Percentiles rank a stretch among this genome's conserved stretches.
Evolutionary conservation across 805 yeast genomes (phyloP).

Genomic region (Saccharomycopsis babjevae): DNA sequence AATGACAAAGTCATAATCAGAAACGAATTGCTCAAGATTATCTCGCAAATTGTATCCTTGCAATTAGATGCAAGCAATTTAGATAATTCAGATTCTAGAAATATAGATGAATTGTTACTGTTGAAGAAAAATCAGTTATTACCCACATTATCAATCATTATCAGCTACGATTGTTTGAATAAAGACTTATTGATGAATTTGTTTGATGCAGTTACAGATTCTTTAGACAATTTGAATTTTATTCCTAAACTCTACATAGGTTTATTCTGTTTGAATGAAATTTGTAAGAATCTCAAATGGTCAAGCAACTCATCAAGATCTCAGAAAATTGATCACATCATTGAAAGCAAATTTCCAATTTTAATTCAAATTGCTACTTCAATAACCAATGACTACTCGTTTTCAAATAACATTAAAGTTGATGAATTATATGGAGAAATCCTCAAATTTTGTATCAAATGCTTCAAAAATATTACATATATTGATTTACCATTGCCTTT

Average conservation of each 20-base stretch:
- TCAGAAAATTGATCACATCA: slow-evolving; percentile 41
- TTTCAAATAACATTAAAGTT: slow-evolving; percentile 26
- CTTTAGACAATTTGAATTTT: slow-evolving; percentile 8
- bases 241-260: slow-evolving; percentile 46
- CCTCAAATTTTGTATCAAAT: slow-evolving; percentile 61
- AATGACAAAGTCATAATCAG: slow-evolving; percentile 63
- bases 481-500: slow-evolving; percentile 60
- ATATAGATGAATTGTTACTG: slow-evolving; percentile 4
- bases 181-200: not conserved
- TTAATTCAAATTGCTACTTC: slow-evolving; percentile 57
- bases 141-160: slow-evolving; percentile 44
- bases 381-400: slow-evolving; percentile 25
- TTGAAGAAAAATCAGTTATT: slow-evolving; percentile 30
- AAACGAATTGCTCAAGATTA: slow-evolving; percentile 40
- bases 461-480: slow-evolving; percentile 67
- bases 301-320: slow-evolving; percentile 43
- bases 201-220: not conserved
- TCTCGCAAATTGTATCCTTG: slow-evolving; percentile 21
- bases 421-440: slow-evolving; percentile 51
- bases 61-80: not conserved
- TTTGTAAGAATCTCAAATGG: slow-evolving; percentile 67
- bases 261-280: slow-evolving; percentile 56
- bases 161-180: slow-evolving; percentile 27
- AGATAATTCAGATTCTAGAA: not conserved
- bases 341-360: slow-evolving; percentile 51